Evolutionary conservation across 495 filamentous ascomycete genomes (phyloP).

Genomic region (Clavariopsis aquatica): DNA sequence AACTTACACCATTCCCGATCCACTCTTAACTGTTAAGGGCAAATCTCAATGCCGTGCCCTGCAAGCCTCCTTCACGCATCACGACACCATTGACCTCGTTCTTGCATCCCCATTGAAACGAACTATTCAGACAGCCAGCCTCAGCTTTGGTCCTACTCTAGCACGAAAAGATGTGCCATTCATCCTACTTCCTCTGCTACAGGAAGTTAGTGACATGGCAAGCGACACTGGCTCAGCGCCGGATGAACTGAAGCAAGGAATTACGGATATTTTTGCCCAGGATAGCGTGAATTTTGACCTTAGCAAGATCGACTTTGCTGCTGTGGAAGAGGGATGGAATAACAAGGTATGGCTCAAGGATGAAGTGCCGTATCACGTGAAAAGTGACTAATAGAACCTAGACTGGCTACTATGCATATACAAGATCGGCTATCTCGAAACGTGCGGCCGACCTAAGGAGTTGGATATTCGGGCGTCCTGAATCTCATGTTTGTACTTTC

Average conservation of each 20-base stretch:
- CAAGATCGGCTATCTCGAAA: background rate
- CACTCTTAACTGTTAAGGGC: constrained; percentile 3
- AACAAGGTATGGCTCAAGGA: background rate
- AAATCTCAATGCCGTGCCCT: background rate
- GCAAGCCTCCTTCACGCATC: background rate
- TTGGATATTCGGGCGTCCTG: constrained; percentile 15
- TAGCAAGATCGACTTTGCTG: constrained; percentile 3
- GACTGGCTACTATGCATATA: constrained; percentile 14
- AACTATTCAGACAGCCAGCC: constrained; percentile 2
- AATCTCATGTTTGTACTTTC: background rate
- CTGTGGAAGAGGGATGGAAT: constrained; percentile 19
- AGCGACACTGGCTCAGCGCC: background rate
- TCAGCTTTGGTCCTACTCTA: constrained; percentile 8
- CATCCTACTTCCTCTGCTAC: background rate
- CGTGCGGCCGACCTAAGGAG: constrained; percentile 8
- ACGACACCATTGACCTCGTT: constrained; percentile 8
- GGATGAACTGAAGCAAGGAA: background rate
- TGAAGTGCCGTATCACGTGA: background rate
- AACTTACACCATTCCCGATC: constrained; percentile 2
- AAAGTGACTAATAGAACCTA: background rate
- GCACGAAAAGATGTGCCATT: constrained; percentile 8
- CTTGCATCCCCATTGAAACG: constrained; percentile 4
- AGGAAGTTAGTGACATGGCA: constrained; percentile 9
- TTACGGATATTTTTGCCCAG: background rate
- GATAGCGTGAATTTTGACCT: background rate